Evolutionary conservation across 495 filamentous ascomycete genomes (phyloP).

Genomic region (Penicillium coprophilum): DNA sequence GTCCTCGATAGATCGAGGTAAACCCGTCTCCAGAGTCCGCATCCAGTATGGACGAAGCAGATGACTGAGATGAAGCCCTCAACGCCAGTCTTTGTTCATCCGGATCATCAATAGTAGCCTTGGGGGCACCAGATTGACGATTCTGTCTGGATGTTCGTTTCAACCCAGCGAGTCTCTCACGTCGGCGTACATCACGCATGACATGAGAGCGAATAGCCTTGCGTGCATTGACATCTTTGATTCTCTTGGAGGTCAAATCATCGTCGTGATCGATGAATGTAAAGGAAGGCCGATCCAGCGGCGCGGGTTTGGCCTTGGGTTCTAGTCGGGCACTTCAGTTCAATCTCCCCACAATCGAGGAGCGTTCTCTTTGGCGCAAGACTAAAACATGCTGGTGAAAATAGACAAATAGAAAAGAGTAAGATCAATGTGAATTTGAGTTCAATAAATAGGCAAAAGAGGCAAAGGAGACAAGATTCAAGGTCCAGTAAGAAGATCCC

Average conservation of each 20-base stretch:
- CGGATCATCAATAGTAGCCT: conserved; percentile 5
- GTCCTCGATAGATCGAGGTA: conserved; percentile 14
- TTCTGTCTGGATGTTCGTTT: conserved; percentile 34
- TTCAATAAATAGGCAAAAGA: not conserved
- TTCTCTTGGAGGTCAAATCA: conserved; percentile 39
- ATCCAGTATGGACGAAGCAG: conserved; percentile 4
- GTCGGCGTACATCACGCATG: conserved; percentile 42
- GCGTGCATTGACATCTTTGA: conserved; percentile 40
- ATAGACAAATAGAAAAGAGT: conserved; percentile 1
- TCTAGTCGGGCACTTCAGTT: conserved; percentile 20
- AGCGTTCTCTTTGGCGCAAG: not conserved
- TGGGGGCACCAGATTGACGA: conserved; percentile 12
- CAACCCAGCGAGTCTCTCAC: conserved; percentile 36
- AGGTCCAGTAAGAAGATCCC: not conserved
- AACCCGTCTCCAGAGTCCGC: conserved; percentile 3
- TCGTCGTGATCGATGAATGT: conserved; percentile 43
- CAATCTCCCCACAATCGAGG: not conserved
- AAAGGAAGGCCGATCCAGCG: conserved; percentile 33
- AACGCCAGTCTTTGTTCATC: conserved; percentile 18
- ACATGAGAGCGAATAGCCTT: conserved; percentile 42
- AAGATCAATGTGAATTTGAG: not conserved
- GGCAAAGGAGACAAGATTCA: not conserved
- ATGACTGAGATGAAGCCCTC: conserved; percentile 20
- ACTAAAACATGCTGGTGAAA: not conserved
- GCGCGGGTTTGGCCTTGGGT: conserved; percentile 16